Conservation (phyloP, 495 filamentous ascomycete genomes). For the Sordaria brevicollis region DNA sequence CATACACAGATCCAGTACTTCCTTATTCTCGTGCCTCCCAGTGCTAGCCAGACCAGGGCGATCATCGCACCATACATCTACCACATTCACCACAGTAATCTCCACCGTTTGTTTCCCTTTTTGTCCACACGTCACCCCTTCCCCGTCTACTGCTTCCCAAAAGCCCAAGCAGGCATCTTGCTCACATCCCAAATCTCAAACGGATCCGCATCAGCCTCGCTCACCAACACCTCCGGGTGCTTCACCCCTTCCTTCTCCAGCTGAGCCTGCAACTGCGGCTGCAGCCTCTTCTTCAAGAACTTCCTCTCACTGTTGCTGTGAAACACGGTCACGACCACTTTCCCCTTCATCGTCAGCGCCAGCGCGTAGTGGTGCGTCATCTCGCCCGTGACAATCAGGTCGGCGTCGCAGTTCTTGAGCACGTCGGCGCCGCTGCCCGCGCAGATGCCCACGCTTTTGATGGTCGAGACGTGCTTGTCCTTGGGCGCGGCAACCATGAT, state of each 20-base stretch:
- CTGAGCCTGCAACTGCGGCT: slow-evolving; percentile 45
- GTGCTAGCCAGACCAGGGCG: neutral
- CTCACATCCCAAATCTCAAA: slow-evolving; percentile 37
- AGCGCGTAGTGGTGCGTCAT: slow-evolving; percentile 88
- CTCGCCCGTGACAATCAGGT: slow-evolving; percentile 85
- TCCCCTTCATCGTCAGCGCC: slow-evolving; percentile 77
- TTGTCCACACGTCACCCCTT: too few relatives aligned
- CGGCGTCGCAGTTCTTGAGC: slow-evolving; percentile 55
- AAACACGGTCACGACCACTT: slow-evolving; percentile 71
- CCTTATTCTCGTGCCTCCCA: neutral
- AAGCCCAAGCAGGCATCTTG: slow-evolving; percentile 8
- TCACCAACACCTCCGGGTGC: slow-evolving; percentile 55
- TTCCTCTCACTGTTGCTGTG: slow-evolving; percentile 87
- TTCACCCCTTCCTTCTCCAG: slow-evolving; percentile 40
- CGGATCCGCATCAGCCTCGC: slow-evolving; percentile 66
- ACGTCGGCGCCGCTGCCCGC: slow-evolving; percentile 74
- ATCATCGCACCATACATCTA: neutral
- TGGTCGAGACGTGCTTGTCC: slow-evolving; percentile 2
- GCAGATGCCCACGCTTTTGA: slow-evolving; percentile 49
- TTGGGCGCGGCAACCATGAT: slow-evolving; percentile 33
- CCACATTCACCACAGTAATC: neutral
- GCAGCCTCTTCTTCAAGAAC: slow-evolving; percentile 64
- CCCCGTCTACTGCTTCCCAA: neutral
- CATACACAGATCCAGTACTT: neutral
- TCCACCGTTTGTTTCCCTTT: neutral